A percentile compares a stretch with the other conserved stretches of the same genome.
Conservation (phyloP, 2,329 filamentous ascomycete species). For the Ascochyta fabae region DNA sequence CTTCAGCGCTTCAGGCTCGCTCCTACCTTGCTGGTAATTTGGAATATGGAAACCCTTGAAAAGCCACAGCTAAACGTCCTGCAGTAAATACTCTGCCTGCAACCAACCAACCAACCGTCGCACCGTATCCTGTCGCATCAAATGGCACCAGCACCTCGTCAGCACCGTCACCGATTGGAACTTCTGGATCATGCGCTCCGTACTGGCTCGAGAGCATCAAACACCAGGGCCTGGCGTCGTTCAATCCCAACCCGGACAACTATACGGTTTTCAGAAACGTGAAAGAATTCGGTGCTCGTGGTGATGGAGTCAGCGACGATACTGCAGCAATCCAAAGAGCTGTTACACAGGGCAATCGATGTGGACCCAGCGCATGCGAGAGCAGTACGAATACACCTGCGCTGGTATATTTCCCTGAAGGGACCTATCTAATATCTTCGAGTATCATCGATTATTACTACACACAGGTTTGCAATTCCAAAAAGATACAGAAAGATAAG, state of each 20-base stretch:
- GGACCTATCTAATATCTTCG: slow-evolving; percentile 64
- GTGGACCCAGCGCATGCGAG: slow-evolving; percentile 50
- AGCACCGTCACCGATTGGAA: slow-evolving; percentile 20
- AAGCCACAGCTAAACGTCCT: too few species aligned
- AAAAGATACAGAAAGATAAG: neutral
- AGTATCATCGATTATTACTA: slow-evolving; percentile 69
- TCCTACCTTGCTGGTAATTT: slow-evolving; percentile 2
- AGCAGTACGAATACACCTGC: slow-evolving; percentile 60
- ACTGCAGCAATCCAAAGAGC: slow-evolving; percentile 61
- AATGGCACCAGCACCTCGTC: slow-evolving; percentile 16
- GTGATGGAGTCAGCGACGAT: slow-evolving; percentile 49
- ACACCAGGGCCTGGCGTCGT: slow-evolving; percentile 50
- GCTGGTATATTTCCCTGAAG: slow-evolving; percentile 64
- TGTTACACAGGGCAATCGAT: slow-evolving; percentile 50
- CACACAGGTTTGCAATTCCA: slow-evolving; percentile 54
- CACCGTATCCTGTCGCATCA: slow-evolving; percentile 17
- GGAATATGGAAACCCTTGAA: neutral
- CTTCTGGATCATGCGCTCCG: slow-evolving; percentile 29
- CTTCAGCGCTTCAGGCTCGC: slow-evolving; percentile 24
- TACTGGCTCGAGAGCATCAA: slow-evolving; percentile 54
- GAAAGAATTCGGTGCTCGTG: slow-evolving; percentile 51
- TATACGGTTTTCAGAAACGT: slow-evolving; percentile 54
- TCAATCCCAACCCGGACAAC: slow-evolving; percentile 45
- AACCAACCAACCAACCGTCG: slow-evolving; percentile 13
- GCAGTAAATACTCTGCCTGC: slow-evolving; percentile 1